These are phyloP conservation scores for Phellopilus nigrolimitatus DNA, from an alignment of 1,284 basidiomycete species.

Conservation along the genomic window DNA sequence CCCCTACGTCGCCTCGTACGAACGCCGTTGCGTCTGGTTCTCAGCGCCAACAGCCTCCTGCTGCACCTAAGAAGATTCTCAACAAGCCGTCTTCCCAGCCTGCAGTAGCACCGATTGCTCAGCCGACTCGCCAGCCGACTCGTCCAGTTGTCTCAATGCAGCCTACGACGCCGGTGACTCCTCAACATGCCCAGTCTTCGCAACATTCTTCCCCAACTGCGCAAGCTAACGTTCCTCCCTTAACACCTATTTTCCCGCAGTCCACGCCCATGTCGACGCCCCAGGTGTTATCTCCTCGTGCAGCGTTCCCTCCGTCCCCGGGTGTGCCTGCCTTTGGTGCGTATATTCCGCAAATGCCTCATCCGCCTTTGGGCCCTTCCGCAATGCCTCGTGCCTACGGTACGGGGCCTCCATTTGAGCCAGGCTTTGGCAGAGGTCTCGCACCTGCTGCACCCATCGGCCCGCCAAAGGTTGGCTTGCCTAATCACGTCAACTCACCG, in stretches of 20 bases:
- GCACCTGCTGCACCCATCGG: slow-evolving; percentile 51
- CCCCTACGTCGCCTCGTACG: slow-evolving; percentile 43
- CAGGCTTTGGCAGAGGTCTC: slow-evolving; percentile 38
- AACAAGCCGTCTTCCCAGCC: slow-evolving; percentile 32
- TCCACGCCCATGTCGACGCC: slow-evolving; percentile 2
- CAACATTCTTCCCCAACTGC: slow-evolving; percentile 17
- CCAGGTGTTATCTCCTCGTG: slow-evolving; percentile 18
- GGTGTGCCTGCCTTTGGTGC: slow-evolving; percentile 35
- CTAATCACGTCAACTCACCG: slow-evolving; percentile 37
- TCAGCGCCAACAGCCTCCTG: slow-evolving; percentile 38
- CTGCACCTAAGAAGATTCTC: slow-evolving; percentile 48
- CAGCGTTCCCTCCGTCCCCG: slow-evolving; percentile 9
- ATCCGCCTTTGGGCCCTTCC: slow-evolving; percentile 46
- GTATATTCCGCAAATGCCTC: slow-evolving; percentile 36
- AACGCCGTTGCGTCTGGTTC: slow-evolving; percentile 47
- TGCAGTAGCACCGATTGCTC: slow-evolving; percentile 9
- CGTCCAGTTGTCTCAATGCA: slow-evolving; percentile 17
- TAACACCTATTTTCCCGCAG: slow-evolving; percentile 18
- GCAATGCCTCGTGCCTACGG: slow-evolving; percentile 48
- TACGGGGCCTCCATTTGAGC: slow-evolving; percentile 45
- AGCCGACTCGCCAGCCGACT: slow-evolving; percentile 18
- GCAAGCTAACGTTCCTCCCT: slow-evolving; percentile 11
- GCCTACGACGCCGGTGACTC: slow-evolving; percentile 15
- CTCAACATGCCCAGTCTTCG: slow-evolving; percentile 6
- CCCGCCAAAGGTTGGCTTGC: slow-evolving; percentile 31